Evolutionary conservation across 2,329 filamentous ascomycete genomes (phyloP).

Genomic region (Cordyceps cicadae): DNA sequence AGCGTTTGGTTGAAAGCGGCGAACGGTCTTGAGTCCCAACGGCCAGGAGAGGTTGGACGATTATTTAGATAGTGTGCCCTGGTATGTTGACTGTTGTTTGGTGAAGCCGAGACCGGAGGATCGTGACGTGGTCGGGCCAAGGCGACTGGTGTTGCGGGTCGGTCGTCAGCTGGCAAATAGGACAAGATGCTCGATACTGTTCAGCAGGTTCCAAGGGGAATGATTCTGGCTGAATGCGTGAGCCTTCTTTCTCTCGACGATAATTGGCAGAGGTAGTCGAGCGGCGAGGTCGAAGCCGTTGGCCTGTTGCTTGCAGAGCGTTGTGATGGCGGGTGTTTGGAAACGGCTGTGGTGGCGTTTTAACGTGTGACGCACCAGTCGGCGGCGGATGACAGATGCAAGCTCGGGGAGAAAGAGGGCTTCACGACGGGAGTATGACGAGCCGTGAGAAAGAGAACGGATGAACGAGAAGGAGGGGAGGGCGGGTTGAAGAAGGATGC

Average conservation of each 20-base stretch:
- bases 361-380: neutral
- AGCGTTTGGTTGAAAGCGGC: neutral
- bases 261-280: neutral
- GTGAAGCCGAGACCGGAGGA: slow-evolving; percentile 10
- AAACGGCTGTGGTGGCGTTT: slow-evolving; percentile 7
- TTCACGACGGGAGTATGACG: slow-evolving; percentile 8
- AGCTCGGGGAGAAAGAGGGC: slow-evolving; percentile 13
- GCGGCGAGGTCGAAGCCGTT: slow-evolving; percentile 1
- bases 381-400: slow-evolving; percentile 13
- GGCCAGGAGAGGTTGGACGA: neutral
- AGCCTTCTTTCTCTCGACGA: slow-evolving; percentile 11
- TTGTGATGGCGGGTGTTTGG: neutral
- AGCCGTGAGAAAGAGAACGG: slow-evolving; percentile 6
- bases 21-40: neutral
- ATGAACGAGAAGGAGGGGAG: slow-evolving; percentile 10
- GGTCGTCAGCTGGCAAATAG: neutral
- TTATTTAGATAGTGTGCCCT: neutral
- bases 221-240: neutral
- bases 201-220: neutral
- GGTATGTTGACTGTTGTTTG: slow-evolving; percentile 1
- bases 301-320: slow-evolving; percentile 6
- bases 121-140: slow-evolving; percentile 9
- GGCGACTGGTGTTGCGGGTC: slow-evolving; percentile 5
- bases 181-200: neutral
- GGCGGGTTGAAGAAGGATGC: slow-evolving; percentile 13